phyloP scores from a whole-genome alignment of 768 basidiomycete species.

The Coprinopsis cinerea region DNA sequence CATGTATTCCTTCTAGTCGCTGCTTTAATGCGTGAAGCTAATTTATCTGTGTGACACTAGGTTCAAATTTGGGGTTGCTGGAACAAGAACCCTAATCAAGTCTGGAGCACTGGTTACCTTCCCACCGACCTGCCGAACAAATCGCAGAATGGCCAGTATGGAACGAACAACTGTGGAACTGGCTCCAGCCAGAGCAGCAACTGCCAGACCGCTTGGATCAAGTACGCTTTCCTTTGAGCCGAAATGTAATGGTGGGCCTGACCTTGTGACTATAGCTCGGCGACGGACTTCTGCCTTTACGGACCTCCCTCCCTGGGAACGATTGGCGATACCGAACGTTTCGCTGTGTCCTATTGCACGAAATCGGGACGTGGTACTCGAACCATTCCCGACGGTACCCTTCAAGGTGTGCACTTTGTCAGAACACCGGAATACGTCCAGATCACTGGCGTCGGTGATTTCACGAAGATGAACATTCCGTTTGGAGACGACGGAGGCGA shows the following conservation, averaged over 20 bases:
- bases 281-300: conserved; percentile 68
- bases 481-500: conserved; percentile 62
- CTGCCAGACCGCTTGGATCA: conserved; percentile 68
- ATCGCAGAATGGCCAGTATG: conserved; percentile 55
- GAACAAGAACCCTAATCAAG: conserved; percentile 38
- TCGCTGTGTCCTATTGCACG: conserved; percentile 72
- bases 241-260: not conserved
- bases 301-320: conserved; percentile 45
- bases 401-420: conserved; percentile 66
- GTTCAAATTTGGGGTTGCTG: conserved; percentile 44
- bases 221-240: conserved; percentile 25
- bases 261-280: conserved; percentile 32
- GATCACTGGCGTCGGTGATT: conserved; percentile 57
- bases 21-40: not conserved
- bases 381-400: conserved; percentile 59
- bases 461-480: conserved; percentile 60
- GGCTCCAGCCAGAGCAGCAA: conserved; percentile 48
- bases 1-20: conserved; percentile 21
- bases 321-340: conserved; percentile 65
- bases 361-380: conserved; percentile 69
- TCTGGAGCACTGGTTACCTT: conserved; percentile 48
- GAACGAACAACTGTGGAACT: conserved; percentile 65
- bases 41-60: conserved; percentile 19
- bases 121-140: conserved; percentile 35
- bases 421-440: conserved; percentile 62